Conservation (phyloP, 257 asterid genomes). For the Penstemon newberryi region DNA sequence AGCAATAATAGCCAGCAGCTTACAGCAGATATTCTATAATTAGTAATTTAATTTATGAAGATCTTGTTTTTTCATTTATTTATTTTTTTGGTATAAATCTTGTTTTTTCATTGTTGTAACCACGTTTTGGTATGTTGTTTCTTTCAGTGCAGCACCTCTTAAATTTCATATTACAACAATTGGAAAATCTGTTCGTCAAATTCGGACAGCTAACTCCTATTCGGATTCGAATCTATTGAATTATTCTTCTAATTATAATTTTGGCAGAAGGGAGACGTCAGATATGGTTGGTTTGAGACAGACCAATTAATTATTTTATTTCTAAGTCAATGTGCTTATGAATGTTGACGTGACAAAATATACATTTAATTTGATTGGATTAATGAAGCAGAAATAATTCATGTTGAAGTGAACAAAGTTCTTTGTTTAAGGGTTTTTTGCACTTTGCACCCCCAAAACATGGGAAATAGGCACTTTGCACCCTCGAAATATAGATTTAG, state of each 20-base stretch:
- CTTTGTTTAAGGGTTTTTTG: too few relatives aligned
- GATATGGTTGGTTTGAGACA: background rate
- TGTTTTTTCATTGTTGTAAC: conserved; percentile 34
- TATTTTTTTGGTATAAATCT: background rate
- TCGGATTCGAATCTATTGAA: background rate
- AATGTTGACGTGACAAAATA: too few relatives aligned
- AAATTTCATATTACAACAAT: conserved; percentile 24
- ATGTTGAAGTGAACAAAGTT: too few relatives aligned
- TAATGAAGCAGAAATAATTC: too few relatives aligned
- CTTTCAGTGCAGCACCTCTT: conserved; percentile 26
- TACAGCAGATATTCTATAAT: background rate
- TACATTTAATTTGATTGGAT: too few relatives aligned
- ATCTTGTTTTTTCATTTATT: conserved; percentile 14
- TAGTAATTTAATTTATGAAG: background rate
- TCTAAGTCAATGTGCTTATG: too few relatives aligned
- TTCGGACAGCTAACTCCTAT: conserved; percentile 29
- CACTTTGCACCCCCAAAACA: too few relatives aligned
- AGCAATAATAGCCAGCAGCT: conserved; percentile 36
- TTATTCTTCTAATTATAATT: background rate
- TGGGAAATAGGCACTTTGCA: too few relatives aligned
- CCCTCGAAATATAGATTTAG: too few relatives aligned
- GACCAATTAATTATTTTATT: background rate
- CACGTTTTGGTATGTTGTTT: conserved; percentile 42
- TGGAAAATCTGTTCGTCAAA: conserved; percentile 33
- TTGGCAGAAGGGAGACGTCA: background rate